Conservation (phyloP, 257 asterid genomes). For the Solanum dulcamara region DNA sequence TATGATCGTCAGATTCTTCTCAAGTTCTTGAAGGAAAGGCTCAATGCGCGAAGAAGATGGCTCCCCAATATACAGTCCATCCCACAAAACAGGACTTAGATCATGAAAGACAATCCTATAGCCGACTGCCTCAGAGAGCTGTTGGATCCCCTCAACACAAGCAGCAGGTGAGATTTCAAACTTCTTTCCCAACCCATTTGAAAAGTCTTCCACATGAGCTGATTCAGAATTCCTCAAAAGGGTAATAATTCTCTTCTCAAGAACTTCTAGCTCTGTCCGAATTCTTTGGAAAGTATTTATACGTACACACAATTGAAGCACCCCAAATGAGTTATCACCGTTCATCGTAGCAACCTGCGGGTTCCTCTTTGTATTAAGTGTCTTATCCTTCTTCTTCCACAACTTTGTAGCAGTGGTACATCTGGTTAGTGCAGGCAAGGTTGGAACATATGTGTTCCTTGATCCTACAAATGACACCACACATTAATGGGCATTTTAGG, state of each 20-base stretch:
- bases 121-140: constrained; percentile 61
- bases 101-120: constrained; percentile 78
- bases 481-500: neutral
- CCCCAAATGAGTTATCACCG: constrained; percentile 49
- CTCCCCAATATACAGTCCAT: constrained; percentile 68
- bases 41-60: constrained; percentile 73
- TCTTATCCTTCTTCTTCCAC: constrained; percentile 81
- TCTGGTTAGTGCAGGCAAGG: constrained; percentile 89
- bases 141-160: constrained; percentile 87
- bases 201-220: constrained; percentile 70
- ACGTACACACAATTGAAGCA: constrained; percentile 73
- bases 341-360: constrained; percentile 72
- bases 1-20: constrained; percentile 47
- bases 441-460: constrained; percentile 60
- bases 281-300: constrained; percentile 79
- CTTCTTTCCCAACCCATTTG: constrained; percentile 54
- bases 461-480: constrained; percentile 41
- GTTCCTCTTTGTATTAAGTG: constrained; percentile 34
- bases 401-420: constrained; percentile 51
- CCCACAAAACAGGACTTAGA: constrained; percentile 55
- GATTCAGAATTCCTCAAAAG: constrained; percentile 90
- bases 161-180: constrained; percentile 76
- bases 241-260: constrained; percentile 81
- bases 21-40: constrained; percentile 78
- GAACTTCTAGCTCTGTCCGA: constrained; percentile 56